Base-by-base conservation (phyloP, 441 rosid species). In the Syzygium syzygioides region DNA sequence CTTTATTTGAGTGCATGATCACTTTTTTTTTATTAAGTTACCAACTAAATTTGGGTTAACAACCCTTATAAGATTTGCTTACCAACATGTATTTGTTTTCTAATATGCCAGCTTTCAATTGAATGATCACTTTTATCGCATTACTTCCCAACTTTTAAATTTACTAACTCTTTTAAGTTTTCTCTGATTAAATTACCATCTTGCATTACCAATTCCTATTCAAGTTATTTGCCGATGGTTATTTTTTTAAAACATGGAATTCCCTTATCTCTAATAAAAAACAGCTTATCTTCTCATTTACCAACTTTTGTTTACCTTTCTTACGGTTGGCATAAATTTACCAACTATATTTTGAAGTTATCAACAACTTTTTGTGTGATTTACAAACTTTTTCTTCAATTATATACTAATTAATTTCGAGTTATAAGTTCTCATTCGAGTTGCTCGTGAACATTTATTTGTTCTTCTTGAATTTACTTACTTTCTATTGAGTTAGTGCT, bases 321-420 rank as follows among this genome's bases (percentile, higher is more conserved):
- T 18, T 37, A 71, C 4, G 6, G 4, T 37, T 20, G 28, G 9
- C 52, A 37, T 71, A 20, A 20, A 11, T 12, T 76, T 76, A 3
- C 5, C 4, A 0, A 14, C 52, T 12, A 12, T 41, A 1, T 76
- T 7, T 23, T 23, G 18, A 41, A 41, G 25, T 41, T 23, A 23
- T 76, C 52, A 6, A 41, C n/a, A 12, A 41, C 13, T 2, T 1
- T 41, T 41, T 23, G 9, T 7, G 52, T 37, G 48, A 76, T 76
- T 20, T 41, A 23, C 9, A 76, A 41, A 23, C 0, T 0, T 10
- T 19, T 2, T 10, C 6, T 34, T 19, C 0, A 1, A 68, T 68
- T 68, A 34, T 23, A 10, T 9, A 19, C 4, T 2, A 0, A 20
- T 20, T 6, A 37, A 76, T 76, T 3, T 0, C n/a, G 4, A 41